Percentiles rank a stretch among this genome's conserved stretches.
Evolutionary conservation across 2,329 filamentous ascomycete species (phyloP).

Genomic region (Epichloe scottii): DNA sequence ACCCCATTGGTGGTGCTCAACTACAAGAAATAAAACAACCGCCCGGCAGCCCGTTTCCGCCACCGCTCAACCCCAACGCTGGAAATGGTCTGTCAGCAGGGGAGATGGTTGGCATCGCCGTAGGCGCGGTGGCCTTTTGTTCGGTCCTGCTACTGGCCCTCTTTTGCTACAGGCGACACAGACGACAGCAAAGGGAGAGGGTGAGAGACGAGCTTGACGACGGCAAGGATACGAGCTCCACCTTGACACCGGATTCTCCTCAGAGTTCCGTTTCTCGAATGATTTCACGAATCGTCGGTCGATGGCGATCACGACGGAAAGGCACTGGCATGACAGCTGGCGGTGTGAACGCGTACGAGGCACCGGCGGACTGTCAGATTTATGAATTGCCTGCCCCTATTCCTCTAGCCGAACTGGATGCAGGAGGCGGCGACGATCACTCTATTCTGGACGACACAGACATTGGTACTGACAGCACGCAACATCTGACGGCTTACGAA

Average conservation of each 20-base stretch:
- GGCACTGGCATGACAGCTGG: conserved; percentile 11
- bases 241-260: conserved; percentile 16
- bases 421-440: conserved; percentile 21
- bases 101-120: conserved; percentile 33
- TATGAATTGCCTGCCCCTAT: conserved; percentile 38
- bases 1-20: conserved; percentile 26
- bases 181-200: conserved; percentile 18
- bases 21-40: conserved; percentile 30
- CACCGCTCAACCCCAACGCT: conserved; percentile 15
- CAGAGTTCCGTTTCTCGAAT: conserved; percentile 15
- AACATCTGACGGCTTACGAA: conserved; percentile 36
- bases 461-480: conserved; percentile 26
- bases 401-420: conserved; percentile 37
- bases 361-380: conserved; percentile 32
- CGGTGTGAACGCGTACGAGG: conserved; percentile 18
- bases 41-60: conserved; percentile 34
- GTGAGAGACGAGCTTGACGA: conserved; percentile 17
- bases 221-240: conserved; percentile 24
- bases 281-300: conserved; percentile 30
- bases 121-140: conserved; percentile 26
- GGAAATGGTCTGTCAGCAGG: conserved; percentile 23
- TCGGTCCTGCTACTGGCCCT: conserved; percentile 15
- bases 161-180: conserved; percentile 23
- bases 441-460: conserved; percentile 27
- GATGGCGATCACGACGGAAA: conserved; percentile 19